Conservation (phyloP, 768 basidiomycete species). For the Boletus pseudopeckii region DNA sequence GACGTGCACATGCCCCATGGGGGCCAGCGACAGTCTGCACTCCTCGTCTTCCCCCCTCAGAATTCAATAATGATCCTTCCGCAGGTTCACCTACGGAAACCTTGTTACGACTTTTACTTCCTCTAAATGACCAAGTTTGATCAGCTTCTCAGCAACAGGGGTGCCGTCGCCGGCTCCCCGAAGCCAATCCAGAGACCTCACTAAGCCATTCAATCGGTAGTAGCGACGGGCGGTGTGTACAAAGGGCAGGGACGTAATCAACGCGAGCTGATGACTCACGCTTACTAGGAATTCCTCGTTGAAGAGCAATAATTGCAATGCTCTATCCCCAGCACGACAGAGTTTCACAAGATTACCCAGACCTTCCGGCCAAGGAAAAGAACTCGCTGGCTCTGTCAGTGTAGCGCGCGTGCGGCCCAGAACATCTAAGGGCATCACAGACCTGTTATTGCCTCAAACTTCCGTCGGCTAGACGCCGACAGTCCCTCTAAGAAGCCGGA, state of each 20-base stretch:
- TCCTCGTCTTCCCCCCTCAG: slow-evolving; percentile 10
- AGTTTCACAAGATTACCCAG: slow-evolving; percentile 65
- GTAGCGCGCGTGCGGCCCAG: slow-evolving; percentile 85
- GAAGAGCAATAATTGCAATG: slow-evolving; percentile 91
- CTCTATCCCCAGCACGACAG: slow-evolving; percentile 53
- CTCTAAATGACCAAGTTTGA: slow-evolving; percentile 83
- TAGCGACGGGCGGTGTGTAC: slow-evolving; percentile 89
- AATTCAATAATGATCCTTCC: slow-evolving; percentile 68
- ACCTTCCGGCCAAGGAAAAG: slow-evolving; percentile 71
- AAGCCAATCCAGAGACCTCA: slow-evolving; percentile 81
- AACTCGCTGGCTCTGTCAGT: slow-evolving; percentile 88
- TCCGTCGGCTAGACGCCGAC: too few relatives aligned
- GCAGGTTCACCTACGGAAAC: slow-evolving; percentile 82
- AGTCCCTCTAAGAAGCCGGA: too few relatives aligned
- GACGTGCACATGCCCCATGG: slow-evolving; percentile 3
- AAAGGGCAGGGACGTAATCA: slow-evolving; percentile 90
- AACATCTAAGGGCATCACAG: slow-evolving; percentile 90
- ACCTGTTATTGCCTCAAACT: slow-evolving; percentile 65
- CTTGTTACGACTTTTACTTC: slow-evolving; percentile 83
- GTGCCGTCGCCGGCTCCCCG: slow-evolving; percentile 39
- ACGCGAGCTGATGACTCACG: slow-evolving; percentile 85
- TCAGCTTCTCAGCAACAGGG: too few relatives aligned
- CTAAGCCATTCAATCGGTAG: slow-evolving; percentile 90
- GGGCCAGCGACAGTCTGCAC: slow-evolving; percentile 3
- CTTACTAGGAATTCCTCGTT: slow-evolving; percentile 90